Conservation (phyloP, 2,329 filamentous ascomycete genomes). For the Apiospora malaysiana region DNA sequence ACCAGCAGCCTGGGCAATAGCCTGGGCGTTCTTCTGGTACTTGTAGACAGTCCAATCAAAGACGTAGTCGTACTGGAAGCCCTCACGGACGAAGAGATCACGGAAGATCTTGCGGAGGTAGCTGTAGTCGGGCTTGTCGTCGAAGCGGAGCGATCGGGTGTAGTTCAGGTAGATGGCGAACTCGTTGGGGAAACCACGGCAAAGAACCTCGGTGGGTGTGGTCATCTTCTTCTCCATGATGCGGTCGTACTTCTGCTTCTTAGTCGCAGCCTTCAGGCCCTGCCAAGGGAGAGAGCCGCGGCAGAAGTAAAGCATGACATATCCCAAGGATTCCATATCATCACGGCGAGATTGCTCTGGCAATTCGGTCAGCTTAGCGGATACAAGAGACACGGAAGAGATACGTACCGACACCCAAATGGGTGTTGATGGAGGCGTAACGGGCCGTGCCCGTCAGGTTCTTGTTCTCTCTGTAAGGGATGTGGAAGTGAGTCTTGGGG, state of each 20-base stretch:
- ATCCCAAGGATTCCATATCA: constrained; percentile 98
- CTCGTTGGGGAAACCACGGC: constrained; percentile 98
- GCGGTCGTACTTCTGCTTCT: constrained; percentile 99
- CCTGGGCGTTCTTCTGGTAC: constrained; percentile 99
- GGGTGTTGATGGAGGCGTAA: constrained; percentile 98
- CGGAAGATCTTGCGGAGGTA: constrained; percentile 99
- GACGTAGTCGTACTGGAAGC: constrained; percentile 99
- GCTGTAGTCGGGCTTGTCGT: constrained; percentile 99
- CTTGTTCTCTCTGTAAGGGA: constrained; percentile 99
- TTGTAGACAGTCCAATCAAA: constrained; percentile 99
- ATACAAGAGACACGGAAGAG: background rate
- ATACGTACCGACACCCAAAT: constrained; percentile 84
- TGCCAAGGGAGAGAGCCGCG: constrained; percentile 99
- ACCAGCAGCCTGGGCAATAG: constrained; percentile 82
- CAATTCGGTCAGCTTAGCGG: background rate
- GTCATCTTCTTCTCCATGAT: constrained; percentile 99
- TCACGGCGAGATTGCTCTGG: constrained; percentile 97
- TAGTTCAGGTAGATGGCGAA: constrained; percentile 99
- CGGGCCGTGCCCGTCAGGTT: constrained; percentile 98
- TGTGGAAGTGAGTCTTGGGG: constrained; percentile 99
- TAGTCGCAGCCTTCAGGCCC: constrained; percentile 96
- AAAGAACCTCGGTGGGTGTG: constrained; percentile 96
- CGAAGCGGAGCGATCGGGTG: constrained; percentile 96
- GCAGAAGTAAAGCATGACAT: constrained; percentile 99
- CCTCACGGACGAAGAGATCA: constrained; percentile 97